Conservation (phyloP, 768 basidiomycete species). For the Hypsizygus marmoreus region DNA sequence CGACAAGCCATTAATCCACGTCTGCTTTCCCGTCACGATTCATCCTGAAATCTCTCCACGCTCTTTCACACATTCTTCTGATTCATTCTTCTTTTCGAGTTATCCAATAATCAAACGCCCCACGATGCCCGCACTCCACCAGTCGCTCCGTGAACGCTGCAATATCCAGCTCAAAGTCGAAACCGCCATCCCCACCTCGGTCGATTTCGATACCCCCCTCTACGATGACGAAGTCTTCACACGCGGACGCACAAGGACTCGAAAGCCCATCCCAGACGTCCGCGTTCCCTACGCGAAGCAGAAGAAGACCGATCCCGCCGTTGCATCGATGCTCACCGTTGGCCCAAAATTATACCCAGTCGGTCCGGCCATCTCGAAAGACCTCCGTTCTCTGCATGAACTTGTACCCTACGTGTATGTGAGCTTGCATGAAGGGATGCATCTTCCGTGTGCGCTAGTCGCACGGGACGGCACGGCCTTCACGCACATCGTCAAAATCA, state of each 20-base stretch:
- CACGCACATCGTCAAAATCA: conserved; percentile 27
- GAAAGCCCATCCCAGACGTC: conserved; percentile 8
- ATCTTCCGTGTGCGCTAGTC: conserved; percentile 16
- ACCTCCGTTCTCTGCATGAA: conserved; percentile 18
- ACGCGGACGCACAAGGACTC: conserved; percentile 5
- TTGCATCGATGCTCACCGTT: background rate
- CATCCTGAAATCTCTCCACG: no score
- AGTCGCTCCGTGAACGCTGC: conserved; percentile 27
- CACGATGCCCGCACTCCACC: conserved; percentile 21
- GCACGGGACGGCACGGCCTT: conserved; percentile 19
- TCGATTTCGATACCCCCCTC: background rate
- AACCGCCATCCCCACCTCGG: conserved; percentile 16
- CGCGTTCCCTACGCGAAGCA: conserved; percentile 6
- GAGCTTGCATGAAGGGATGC: conserved; percentile 16
- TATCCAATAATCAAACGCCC: no score
- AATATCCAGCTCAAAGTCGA: conserved; percentile 21
- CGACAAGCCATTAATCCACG: no score
- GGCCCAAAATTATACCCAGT: conserved; percentile 17
- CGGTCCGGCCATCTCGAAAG: conserved; percentile 7
- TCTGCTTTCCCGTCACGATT: no score
- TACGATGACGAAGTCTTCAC: background rate
- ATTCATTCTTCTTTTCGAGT: no score
- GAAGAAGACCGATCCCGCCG: background rate
- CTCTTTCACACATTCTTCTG: no score
- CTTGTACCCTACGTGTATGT: conserved; percentile 24